These are phyloP conservation scores for Saccharum hybrid DNA, from an alignment of 202 grass and related monocot species.

Conservation along the genomic window DNA sequence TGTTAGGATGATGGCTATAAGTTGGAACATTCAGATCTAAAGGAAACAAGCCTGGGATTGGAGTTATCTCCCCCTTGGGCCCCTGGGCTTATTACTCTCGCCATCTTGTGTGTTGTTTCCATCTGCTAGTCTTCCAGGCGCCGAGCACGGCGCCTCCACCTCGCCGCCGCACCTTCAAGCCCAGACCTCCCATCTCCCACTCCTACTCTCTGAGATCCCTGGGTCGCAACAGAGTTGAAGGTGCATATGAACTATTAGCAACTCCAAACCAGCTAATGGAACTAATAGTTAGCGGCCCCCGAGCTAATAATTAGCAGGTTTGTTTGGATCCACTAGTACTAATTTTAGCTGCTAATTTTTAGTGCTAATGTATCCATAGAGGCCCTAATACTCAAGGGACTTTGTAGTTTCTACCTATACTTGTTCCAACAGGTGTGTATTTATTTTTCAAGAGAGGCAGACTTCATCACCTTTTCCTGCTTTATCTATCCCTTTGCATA, in stretches of 20 bases:
- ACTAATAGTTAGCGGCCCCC: background rate
- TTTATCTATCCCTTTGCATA: conserved; percentile 43
- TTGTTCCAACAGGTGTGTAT: background rate
- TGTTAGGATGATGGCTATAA: too few relatives aligned
- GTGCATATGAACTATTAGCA: background rate
- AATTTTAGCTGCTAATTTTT: background rate
- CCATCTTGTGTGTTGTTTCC: too few relatives aligned
- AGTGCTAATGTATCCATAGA: background rate
- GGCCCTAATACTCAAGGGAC: conserved; percentile 20
- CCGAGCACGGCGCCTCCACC: too few relatives aligned
- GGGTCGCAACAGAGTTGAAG: background rate
- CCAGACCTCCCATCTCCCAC: too few relatives aligned
- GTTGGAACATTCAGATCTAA: too few relatives aligned
- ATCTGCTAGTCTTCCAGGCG: too few relatives aligned
- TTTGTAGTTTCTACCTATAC: conserved; percentile 25
- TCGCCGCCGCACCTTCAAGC: too few relatives aligned
- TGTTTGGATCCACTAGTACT: background rate
- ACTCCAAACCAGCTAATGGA: background rate
- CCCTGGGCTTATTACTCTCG: too few relatives aligned
- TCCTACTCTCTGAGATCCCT: too few relatives aligned
- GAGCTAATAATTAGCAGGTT: background rate
- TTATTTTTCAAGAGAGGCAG: conserved; percentile 27
- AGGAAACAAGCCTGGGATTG: too few relatives aligned
- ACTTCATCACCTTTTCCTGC: conserved; percentile 4
- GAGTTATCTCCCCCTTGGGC: too few relatives aligned